Percentiles rank a stretch among this genome's conserved stretches.
phyloP scores from a whole-genome alignment of 345 rosid genomes.

The Dimocarpus longan region DNA sequence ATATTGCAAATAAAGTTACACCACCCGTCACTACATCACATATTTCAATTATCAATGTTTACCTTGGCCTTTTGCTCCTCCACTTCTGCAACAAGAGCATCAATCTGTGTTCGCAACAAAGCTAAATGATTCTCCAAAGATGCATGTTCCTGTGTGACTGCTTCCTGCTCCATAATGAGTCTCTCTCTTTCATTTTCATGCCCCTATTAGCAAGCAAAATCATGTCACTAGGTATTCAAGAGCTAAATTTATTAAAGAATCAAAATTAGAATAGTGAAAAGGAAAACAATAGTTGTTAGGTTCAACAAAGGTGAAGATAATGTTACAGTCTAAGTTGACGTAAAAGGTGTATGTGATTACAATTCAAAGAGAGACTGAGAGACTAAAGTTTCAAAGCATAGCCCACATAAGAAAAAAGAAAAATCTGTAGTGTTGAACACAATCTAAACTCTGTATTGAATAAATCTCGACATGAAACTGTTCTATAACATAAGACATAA shows the following conservation, averaged over 20 bases:
- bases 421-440: background rate
- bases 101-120: slow-evolving; percentile 60
- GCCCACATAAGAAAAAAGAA: no score
- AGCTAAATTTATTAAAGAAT: slow-evolving; percentile 10
- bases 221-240: slow-evolving; percentile 16
- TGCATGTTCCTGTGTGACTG: slow-evolving; percentile 58
- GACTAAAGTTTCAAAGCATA: background rate
- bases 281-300: background rate
- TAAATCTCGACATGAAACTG: background rate
- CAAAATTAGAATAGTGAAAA: background rate
- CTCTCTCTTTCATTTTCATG: slow-evolving; percentile 80
- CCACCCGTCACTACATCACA: background rate
- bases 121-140: slow-evolving; percentile 79
- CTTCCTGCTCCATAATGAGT: slow-evolving; percentile 86
- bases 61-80: slow-evolving; percentile 77
- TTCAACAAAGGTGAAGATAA: background rate
- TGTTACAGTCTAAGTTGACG: background rate
- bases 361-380: background rate
- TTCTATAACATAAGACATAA: background rate
- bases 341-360: background rate
- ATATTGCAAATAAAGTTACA: slow-evolving; percentile 19
- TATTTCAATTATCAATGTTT: slow-evolving; percentile 23
- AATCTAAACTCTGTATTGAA: background rate
- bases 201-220: slow-evolving; percentile 44
- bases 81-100: slow-evolving; percentile 60